Evolutionary conservation across 2,329 filamentous ascomycete genomes (phyloP), one percentile per base, ranked within the genome.

Genomic region (Colletotrichum sp.): DNA sequence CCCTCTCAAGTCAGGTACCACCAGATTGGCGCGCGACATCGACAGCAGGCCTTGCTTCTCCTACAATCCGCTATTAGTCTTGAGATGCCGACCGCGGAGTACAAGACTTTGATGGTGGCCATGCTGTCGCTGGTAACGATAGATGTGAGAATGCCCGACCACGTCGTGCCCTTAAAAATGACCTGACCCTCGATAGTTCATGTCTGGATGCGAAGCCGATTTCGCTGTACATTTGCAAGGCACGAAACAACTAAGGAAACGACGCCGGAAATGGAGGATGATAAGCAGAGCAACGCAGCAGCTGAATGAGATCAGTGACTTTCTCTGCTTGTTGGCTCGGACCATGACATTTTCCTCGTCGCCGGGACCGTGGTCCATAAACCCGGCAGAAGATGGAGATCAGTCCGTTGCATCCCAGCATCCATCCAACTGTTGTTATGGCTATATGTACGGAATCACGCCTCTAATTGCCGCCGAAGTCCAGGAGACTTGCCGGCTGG

Each of bases 281-380:
- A 44, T 59, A 6, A 57, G 60, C 24, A 24, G 32, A 32, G 60
- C 39, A 13, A 72, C 62, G 5, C 69, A 36, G 16, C 69, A 72
- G 18, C 62, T 72, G 2, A 67, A 72, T 10, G 69, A 72, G 7
- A 72, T 72, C 39, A 72, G 69, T 9, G 69, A 72, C 26, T 72
- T 72, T 4, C 49, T 72, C 6, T 32, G 28, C 32, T 24, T 72
- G 5, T 26, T 72, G 18, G 62, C 62, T 21, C 69, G 69, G 6
- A 72, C 69, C 6, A 44, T 72, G 18, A 52, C 62, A 7, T 72
- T 72, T 5, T 36, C 21, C 5, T n/a, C 44, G 16, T 24, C 60
- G 9, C 24, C 21, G 7, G 6, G n/a, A 10, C 60, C 69, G 13
- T 72, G 69, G 69, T 18, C 30, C 12, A 21, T 32, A 2, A 5